Conservation (phyloP, 163 green algal genomes). For the Chlorella variabilis region DNA sequence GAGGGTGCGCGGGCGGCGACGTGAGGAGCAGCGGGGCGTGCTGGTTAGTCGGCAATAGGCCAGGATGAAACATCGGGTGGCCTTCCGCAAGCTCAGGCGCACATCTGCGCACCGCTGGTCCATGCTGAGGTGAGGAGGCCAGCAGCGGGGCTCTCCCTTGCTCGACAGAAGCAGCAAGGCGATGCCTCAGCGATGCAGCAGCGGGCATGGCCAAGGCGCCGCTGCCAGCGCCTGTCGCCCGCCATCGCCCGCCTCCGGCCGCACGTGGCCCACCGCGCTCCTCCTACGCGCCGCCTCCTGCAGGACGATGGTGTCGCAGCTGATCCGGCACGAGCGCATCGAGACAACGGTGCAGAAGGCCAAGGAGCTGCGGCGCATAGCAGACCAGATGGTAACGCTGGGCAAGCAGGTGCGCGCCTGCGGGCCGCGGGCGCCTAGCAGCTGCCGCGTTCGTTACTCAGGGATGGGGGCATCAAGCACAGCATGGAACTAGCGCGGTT, state of each 20-base stretch:
- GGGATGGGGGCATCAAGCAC: too few relatives aligned
- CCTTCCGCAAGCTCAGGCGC: constrained; percentile 59
- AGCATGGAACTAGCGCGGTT: too few relatives aligned
- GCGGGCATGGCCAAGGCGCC: too few relatives aligned
- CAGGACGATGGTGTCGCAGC: constrained; percentile 93
- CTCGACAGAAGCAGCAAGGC: too few relatives aligned
- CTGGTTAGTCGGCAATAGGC: too few relatives aligned
- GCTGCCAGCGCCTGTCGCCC: too few relatives aligned
- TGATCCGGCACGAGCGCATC: constrained; percentile 90
- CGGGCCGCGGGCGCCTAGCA: not conserved
- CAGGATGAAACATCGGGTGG: constrained; percentile 67
- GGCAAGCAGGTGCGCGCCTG: constrained; percentile 77
- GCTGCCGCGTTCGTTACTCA: too few relatives aligned
- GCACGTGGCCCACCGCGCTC: too few relatives aligned
- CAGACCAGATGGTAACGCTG: constrained; percentile 87
- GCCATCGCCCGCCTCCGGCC: too few relatives aligned
- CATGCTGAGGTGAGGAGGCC: constrained; percentile 62
- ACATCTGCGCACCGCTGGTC: constrained; percentile 59
- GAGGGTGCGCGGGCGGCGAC: too few relatives aligned
- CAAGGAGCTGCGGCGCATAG: constrained; percentile 84
- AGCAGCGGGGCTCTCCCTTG: not conserved
- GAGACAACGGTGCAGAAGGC: constrained; percentile 90
- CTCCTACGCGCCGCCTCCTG: not conserved
- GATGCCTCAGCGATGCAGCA: too few relatives aligned
- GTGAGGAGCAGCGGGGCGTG: too few relatives aligned